Evolutionary conservation across 140 eudicot genomes (phyloP), one percentile per base, ranked within the genome.

Genomic region (Flaveria floridana): DNA sequence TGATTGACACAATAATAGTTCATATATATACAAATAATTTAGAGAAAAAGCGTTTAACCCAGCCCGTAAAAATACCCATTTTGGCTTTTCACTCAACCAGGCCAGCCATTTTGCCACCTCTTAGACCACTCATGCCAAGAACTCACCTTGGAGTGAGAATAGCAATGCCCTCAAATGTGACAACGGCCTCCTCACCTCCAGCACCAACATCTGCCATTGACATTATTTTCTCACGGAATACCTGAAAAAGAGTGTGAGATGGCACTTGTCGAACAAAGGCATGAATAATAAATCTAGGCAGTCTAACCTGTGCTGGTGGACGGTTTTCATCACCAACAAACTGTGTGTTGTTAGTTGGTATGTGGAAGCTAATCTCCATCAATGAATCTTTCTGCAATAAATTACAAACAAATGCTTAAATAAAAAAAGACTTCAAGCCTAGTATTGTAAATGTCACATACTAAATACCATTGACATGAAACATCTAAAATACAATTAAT

Each of bases 271-370:
- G 10, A 48, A 58, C 52, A 78, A 78, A 56, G n/a, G 46, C 34
- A 70, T 69, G 53, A 70, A 44, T 58, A 56, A 3, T 4, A 64
- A 34, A 7, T 70, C 50, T n/a, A 0, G 16, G 37, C 21, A 12
- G 53, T 80, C 85, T 42, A 68, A 92, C 98, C 85, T 94, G 96
- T 72, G 97, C 97, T 30, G 99, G 84, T 72, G 99, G 95, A 57
- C 85, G 89, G 75, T 82, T 87, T 84, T 94, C 99, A 84, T 94
- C 99, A 77, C 99, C 99, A 76, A 94, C 96, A 87, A 90, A 94
- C 82, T 88, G 94, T 56, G 99, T 82, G 78, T 94, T 94, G 46
- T 96, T 88, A 73, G 84, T 90, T 30, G 99, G 96, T 68, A 94
- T 81, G 76, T 90, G 97, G 59, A 94, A 94, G 81, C 97, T 94